A percentile compares a stretch with the other conserved stretches of the same genome.
Evolutionary conservation across 192 early-diverging fungal species (phyloP).

Genomic region (Backusella circina): DNA sequence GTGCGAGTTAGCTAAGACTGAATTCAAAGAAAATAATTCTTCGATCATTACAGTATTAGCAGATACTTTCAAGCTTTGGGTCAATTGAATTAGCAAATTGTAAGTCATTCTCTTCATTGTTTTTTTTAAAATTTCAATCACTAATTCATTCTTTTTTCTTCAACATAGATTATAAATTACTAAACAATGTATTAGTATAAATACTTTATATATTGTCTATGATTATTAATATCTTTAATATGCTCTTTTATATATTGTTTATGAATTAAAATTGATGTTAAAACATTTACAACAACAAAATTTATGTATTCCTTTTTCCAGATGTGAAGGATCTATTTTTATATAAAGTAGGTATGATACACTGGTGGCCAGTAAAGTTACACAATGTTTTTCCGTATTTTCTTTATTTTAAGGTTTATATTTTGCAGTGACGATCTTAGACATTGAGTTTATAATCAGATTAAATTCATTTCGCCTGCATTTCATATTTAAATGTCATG

Average conservation of each 20-base stretch:
- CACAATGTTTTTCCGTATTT: background rate
- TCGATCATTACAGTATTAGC: background rate
- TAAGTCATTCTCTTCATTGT: background rate
- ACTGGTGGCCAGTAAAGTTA: background rate
- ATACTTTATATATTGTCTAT: background rate
- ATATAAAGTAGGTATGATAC: background rate
- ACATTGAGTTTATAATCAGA: no score
- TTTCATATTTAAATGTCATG: no score
- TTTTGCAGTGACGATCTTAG: background rate
- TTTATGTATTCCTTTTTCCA: background rate
- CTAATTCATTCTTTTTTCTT: background rate
- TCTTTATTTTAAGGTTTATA: background rate
- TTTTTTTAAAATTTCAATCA: background rate
- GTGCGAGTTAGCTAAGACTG: background rate
- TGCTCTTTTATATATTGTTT: background rate
- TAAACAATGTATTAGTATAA: background rate
- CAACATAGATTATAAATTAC: background rate
- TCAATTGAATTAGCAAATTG: background rate
- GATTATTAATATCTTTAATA: background rate
- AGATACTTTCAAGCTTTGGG: background rate
- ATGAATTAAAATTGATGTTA: background rate
- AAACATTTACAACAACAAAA: background rate
- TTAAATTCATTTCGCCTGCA: no score
- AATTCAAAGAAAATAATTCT: background rate
- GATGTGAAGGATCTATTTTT: background rate